A percentile compares a stretch with the other conserved stretches of the same genome.
Conservation (phyloP, 2,329 filamentous ascomycete genomes). For the Pyricularia pennisetigena region DNA sequence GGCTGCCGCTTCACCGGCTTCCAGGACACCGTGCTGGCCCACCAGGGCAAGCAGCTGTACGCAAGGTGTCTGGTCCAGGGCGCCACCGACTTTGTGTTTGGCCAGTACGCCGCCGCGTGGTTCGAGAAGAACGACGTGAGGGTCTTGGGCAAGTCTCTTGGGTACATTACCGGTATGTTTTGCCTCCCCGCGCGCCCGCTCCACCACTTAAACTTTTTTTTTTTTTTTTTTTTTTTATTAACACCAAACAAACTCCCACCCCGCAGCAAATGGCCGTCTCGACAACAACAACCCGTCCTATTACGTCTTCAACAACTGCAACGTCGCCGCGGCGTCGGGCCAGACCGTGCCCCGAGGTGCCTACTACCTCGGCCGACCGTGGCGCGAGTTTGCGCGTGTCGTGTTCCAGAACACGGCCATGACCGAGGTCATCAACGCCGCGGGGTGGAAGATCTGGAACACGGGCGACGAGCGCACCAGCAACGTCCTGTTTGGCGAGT, state of each 20-base stretch:
- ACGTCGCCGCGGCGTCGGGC: slow-evolving; percentile 19
- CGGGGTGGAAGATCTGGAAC: slow-evolving; percentile 41
- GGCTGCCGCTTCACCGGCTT: slow-evolving; percentile 33
- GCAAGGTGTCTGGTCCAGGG: slow-evolving; percentile 25
- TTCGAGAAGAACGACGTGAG: slow-evolving; percentile 31
- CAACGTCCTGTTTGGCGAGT: slow-evolving; percentile 35
- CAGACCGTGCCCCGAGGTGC: slow-evolving; percentile 24
- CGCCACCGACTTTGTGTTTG: slow-evolving; percentile 20
- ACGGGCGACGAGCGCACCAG: slow-evolving; percentile 21
- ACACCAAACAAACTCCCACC: background rate
- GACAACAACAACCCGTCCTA: slow-evolving; percentile 24
- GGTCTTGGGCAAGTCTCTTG: slow-evolving; percentile 22
- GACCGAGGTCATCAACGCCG: slow-evolving; percentile 44
- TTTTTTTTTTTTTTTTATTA: background rate
- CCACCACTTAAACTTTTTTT: background rate
- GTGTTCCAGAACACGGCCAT: slow-evolving; percentile 39
- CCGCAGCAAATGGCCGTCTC: slow-evolving; percentile 29
- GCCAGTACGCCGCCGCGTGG: slow-evolving; percentile 30
- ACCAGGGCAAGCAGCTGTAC: slow-evolving; percentile 37
- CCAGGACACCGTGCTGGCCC: slow-evolving; percentile 39
- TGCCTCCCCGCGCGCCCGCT: no score
- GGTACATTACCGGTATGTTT: slow-evolving; percentile 31
- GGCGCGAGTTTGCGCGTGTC: slow-evolving; percentile 34
- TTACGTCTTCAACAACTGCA: slow-evolving; percentile 36
- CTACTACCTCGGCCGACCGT: slow-evolving; percentile 39